phyloP scores from a whole-genome alignment of 2,329 filamentous ascomycete genomes.

The Nemania diffusa region DNA sequence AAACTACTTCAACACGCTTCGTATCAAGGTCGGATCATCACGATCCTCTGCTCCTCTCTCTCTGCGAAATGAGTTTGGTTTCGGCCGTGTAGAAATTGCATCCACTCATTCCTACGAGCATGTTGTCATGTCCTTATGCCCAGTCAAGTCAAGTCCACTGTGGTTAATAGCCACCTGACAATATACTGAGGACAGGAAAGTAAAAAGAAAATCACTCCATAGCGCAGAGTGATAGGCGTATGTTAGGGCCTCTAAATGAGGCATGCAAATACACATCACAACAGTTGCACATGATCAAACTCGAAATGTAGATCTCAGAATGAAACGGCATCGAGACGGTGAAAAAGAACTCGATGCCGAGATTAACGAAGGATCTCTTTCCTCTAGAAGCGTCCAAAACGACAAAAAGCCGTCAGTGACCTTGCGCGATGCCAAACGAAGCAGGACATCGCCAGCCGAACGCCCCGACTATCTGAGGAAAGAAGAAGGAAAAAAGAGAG shows the following conservation, averaged over 20 bases:
- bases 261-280: background rate
- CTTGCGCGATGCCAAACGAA: conserved; percentile 39
- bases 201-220: background rate
- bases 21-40: background rate
- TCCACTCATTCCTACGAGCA: background rate
- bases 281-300: background rate
- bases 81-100: background rate
- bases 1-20: background rate
- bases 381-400: conserved; percentile 47
- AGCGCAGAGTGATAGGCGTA: background rate
- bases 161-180: too few species aligned
- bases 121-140: background rate
- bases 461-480: conserved; percentile 65
- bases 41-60: too few species aligned
- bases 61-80: background rate
- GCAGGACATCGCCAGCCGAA: conserved; percentile 46
- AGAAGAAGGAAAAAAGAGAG: conserved; percentile 46
- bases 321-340: conserved; percentile 52
- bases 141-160: background rate
- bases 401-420: conserved; percentile 43
- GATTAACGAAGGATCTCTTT: conserved; percentile 54
- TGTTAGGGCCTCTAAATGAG: background rate
- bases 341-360: conserved; percentile 47
- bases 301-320: conserved; percentile 52
- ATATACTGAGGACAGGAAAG: background rate